Evolutionary conservation across 2,329 filamentous ascomycete genomes (phyloP), one percentile per base, ranked within the genome.

Genomic region (Lecanicillium sp.): DNA sequence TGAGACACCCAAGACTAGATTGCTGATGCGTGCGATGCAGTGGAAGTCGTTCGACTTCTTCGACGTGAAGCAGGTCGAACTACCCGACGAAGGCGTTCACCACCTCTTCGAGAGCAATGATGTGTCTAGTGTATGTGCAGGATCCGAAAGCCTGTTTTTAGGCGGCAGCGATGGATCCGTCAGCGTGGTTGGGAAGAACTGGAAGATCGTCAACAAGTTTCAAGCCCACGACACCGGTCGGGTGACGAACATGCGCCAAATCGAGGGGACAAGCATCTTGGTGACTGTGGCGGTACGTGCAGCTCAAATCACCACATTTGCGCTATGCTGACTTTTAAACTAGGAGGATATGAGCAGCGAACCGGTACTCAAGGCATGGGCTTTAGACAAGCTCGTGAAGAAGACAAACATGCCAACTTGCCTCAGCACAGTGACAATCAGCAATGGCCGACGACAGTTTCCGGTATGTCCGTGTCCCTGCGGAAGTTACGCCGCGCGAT

Each of bases 41-140:
- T 97, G 92, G 90, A 96, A 96, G 84, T 82, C 84, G 52, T 98
- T 98, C 71, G 89, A 94, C 74, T 98, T 98, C 81, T 97, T 98
- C 77, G 87, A 96, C 66, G 87, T 94, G 61, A 80, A 80, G 59
- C 82, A 85, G 59, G 81, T 96, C 61, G 79, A 83, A 56, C 74
- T 89, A 53, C 76, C 76, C 51, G 84, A 94, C 60, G 82, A 83
- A 55, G 87, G 94, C 58, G 83, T 79, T 58, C 79, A 80, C 51
- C 74, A 79, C 56, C 74, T 88, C 57, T 84, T 94, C 67, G 83
- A 89, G 61, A 84, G 85, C 74, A 78, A 76, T 58, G 87, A 88
- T 51, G 81, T 94, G 43, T 84, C 85, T 37, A 87, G 81, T 54
- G 74, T 95, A 34, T 87, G 85, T 57, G 84, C 89, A 20, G 90